These are phyloP conservation scores for Termitomyces eurrhizus DNA, from an alignment of 768 basidiomycete species.

Conservation along the genomic window DNA sequence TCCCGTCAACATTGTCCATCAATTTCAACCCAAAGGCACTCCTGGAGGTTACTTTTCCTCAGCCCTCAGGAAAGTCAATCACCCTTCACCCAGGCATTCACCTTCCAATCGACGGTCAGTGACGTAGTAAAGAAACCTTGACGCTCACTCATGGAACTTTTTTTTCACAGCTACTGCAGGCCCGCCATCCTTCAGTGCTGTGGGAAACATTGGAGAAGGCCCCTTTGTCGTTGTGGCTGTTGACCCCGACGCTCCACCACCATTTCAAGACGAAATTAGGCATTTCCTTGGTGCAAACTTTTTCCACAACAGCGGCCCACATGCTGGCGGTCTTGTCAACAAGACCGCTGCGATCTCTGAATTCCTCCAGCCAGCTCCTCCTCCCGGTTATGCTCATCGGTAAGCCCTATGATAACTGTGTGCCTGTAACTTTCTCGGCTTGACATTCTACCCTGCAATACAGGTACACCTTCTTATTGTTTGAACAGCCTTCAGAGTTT, in stretches of 20 bases:
- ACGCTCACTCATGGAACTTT: neutral
- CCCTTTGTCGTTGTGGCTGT: conserved; percentile 44
- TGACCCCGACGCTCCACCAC: conserved; percentile 50
- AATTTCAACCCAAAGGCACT: conserved; percentile 30
- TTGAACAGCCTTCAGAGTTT: conserved; percentile 39
- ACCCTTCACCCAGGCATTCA: conserved; percentile 24
- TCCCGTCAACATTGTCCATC: conserved; percentile 27
- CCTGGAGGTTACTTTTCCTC: conserved; percentile 29
- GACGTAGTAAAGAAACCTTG: neutral
- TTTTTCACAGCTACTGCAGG: conserved; percentile 29
- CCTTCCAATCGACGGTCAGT: conserved; percentile 14
- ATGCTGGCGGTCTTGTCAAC: conserved; percentile 26
- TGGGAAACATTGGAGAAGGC: conserved; percentile 27
- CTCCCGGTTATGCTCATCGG: conserved; percentile 39
- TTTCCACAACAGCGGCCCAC: neutral
- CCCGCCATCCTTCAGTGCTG: conserved; percentile 26
- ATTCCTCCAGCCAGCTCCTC: conserved; percentile 37
- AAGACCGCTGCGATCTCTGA: conserved; percentile 36
- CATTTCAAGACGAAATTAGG: conserved; percentile 35
- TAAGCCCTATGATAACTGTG: conserved; percentile 12
- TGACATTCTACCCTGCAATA: conserved; percentile 27
- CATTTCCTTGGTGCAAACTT: conserved; percentile 47
- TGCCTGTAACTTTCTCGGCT: neutral
- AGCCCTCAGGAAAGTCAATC: conserved; percentile 18
- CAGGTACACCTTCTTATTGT: conserved; percentile 27